Base-by-base conservation (phyloP, 2,329 filamentous ascomycete species). In the Cercospora janseana region DNA sequence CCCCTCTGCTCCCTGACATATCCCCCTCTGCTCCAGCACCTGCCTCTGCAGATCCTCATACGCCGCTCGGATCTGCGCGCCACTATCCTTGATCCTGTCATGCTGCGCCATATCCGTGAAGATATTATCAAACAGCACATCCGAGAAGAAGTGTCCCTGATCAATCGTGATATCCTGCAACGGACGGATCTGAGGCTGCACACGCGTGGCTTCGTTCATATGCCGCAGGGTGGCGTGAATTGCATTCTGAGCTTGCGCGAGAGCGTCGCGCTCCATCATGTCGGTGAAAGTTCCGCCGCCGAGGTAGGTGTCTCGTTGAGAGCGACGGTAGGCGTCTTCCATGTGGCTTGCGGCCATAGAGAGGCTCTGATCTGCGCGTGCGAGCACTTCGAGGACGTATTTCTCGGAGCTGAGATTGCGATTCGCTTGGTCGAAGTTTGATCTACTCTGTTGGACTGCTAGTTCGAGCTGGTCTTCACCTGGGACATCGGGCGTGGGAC, bases 211-310 rank as follows among this genome's bases (percentile, higher is more conserved):
- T 20, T 62, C 56, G 3, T 55, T 56, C 47, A 65, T 53, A 12
- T 60, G 57, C 4, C 57, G 51, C 3, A 57, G 29, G 1, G 55
- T 52, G 13, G 50, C 43, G 20, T 58, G 6, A 59, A 62, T 27
- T 76, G 67, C 55, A 12, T 64, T 68, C 52, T 80, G 74, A 7
- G 78, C 77, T 10, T 69, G 66, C 37, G 70, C 68, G 10, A 84
- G 70, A 6, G 73, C 70, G 53, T 74, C 75, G 18, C 76, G 70
- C 65, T 83, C 79, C 67, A 78, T 74, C 72, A 80, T 75, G 60
- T 79, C 75, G 2, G 65, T 63, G 40, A 76, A 68, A 3, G 68
- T 69, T 9, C 75, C 75, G 12, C 75, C 76, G 9, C 43, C 43
- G 31, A 76, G 77, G 44, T 75, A 76, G 62, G 78, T 73, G 52